A percentile compares a stretch with the other conserved stretches of the same genome.
These are phyloP conservation scores for Mallotus nudiflorus DNA, from an alignment of 345 rosid genomes.

Conservation along the genomic window DNA sequence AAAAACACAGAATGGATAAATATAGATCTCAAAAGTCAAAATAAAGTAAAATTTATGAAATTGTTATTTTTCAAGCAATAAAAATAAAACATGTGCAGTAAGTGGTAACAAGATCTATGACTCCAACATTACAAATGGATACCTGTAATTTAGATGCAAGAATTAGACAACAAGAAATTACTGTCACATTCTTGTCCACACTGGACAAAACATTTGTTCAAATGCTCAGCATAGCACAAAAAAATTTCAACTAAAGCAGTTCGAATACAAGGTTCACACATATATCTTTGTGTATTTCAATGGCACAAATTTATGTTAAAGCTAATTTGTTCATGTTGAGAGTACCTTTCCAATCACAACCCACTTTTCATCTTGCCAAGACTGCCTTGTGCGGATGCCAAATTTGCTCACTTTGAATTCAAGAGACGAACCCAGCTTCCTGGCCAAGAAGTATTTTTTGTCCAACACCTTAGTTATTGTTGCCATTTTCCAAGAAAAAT, in stretches of 20 bases:
- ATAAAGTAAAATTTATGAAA: background rate
- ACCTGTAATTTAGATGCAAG: background rate
- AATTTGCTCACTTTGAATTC: conserved; percentile 49
- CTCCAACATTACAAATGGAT: background rate
- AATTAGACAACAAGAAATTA: background rate
- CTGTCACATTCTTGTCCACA: too few relatives aligned
- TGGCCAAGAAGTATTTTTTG: conserved; percentile 47
- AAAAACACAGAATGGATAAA: conserved; percentile 18
- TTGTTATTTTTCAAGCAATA: too few relatives aligned
- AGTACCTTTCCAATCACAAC: conserved; percentile 44
- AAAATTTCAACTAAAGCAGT: background rate
- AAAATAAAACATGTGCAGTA: too few relatives aligned
- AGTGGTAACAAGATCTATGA: background rate
- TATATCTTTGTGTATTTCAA: background rate
- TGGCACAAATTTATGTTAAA: background rate
- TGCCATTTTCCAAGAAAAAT: conserved; percentile 79
- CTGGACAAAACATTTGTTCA: background rate
- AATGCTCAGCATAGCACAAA: background rate
- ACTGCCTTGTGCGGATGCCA: conserved; percentile 59
- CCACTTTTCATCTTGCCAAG: conserved; percentile 74
- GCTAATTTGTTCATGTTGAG: background rate
- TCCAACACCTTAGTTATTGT: conserved; percentile 51
- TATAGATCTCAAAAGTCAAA: background rate
- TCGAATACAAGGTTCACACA: background rate
- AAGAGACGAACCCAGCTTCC: conserved; percentile 62